Evolutionary conservation across 2,329 filamentous ascomycete species (phyloP), one percentile per base, ranked within the genome.

Genomic region (Arthrobotrys sphaeroides): DNA sequence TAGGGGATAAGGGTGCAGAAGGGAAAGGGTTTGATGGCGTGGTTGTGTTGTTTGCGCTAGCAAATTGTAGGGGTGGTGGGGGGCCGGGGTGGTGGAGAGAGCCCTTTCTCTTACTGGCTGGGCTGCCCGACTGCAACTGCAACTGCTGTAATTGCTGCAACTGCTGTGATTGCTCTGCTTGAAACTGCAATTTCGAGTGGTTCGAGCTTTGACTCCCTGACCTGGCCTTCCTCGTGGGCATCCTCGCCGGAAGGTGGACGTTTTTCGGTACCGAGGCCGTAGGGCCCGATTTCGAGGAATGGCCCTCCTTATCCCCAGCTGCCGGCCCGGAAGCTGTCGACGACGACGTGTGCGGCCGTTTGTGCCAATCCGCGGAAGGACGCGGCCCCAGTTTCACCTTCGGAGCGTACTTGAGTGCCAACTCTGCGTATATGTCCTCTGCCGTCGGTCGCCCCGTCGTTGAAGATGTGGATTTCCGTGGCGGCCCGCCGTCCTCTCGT

Each of bases 361-460:
- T 87, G 79, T 87, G 86, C 69, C 88, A 86, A 78, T 85, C 83
- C 42, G 87, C 84, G 77, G 93, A 94, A 24, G 93, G 93, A 49
- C 94, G 88, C 7, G 95, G 94, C 0, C 90, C 95, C 45, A 97
- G 87, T 83, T 96, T 97, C 67, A 97, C 90, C 82, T 96, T 97
- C 45, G 90, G 90, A 80, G 91, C 93, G 79, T 84, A 85, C 47
- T 74, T 74, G 12, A 68, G 26, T 20, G 62, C 64, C 26, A 73
- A 72, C 31, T 84, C 81, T 20, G 84, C 84, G 78, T 86, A 84
- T 33, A 85, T 80, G 57, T 86, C 84, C 22, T 81, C 81, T 28
- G 84, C 78, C 0, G 84, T 84, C 16, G 84, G 84, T 22, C 85
- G 82, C 36, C 81, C 81, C 12, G 84, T 84, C 64, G 84, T 83